Evolutionary conservation across 805 yeast genomes (phyloP).

Genomic region (Yamadazyma scolyti): DNA sequence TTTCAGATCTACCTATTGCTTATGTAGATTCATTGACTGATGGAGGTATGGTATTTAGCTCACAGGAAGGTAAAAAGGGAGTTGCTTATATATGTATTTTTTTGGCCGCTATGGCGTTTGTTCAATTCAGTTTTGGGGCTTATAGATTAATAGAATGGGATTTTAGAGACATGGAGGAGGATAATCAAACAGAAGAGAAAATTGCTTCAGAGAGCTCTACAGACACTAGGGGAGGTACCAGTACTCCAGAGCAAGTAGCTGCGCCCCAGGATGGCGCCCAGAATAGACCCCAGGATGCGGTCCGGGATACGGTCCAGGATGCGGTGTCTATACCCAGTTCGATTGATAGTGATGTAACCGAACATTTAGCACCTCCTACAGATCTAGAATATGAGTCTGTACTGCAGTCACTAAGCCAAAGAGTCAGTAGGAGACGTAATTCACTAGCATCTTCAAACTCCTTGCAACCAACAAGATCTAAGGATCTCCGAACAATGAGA

Average conservation of each 20-base stretch:
- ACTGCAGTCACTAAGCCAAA: conserved; percentile 2
- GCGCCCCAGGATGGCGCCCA: too few species aligned
- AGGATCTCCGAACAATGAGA: conserved; percentile 9
- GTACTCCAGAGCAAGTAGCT: too few species aligned
- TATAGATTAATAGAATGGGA: conserved; percentile 69
- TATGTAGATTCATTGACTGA: conserved; percentile 70
- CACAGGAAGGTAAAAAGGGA: conserved; percentile 65
- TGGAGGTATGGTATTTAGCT: conserved; percentile 52
- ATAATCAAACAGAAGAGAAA: too few species aligned
- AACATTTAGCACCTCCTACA: background rate
- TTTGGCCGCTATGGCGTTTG: conserved; percentile 61
- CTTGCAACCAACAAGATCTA: conserved; percentile 7
- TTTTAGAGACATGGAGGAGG: conserved; percentile 54
- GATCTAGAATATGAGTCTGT: background rate
- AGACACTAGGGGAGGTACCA: too few species aligned
- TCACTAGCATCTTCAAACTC: conserved; percentile 2
- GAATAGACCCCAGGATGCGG: too few species aligned
- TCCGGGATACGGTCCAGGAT: conserved; percentile 4
- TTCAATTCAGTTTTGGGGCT: conserved; percentile 74
- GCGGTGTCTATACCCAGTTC: conserved; percentile 12
- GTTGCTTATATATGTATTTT: conserved; percentile 81
- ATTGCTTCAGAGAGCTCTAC: background rate
- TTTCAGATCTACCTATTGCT: conserved; percentile 83
- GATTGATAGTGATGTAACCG: conserved; percentile 1
- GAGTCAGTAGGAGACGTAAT: conserved; percentile 5